Evolutionary conservation across 805 yeast species (phyloP), one percentile per base, ranked within the genome.

Genomic region (Kuraishia molischiana): DNA sequence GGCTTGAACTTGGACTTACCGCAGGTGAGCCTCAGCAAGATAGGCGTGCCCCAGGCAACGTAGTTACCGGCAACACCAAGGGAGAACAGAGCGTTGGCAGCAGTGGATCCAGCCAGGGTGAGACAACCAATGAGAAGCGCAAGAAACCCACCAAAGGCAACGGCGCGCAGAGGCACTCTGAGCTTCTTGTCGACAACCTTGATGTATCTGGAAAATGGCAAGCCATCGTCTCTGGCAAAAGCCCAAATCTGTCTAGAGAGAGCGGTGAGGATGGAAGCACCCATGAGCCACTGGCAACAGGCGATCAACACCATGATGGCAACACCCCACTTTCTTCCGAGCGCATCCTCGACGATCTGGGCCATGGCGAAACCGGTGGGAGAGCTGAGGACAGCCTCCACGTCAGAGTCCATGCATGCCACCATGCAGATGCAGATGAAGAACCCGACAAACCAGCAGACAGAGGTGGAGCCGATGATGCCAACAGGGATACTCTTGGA

Each of bases 231-330:
- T 53, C 74, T 57, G 15, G 73, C 72, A 49, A 69, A 69, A 6
- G 74, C 73, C 67, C 72, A 69, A 37, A 69, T 59, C 50, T 69
- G 75, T 51, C 75, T 58, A 3, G 71, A 65, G n/a, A 62, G 57
- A 17, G 73, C 74, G 34, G 67, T 59, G 34, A 67, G 51, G 34
- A 67, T 58, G 6, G 74, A 67, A 18, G 64, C 59, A 13, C 70
- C 67, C 73, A 67, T 68, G 40, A 68, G 46, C 47, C 63, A 68
- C 48, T 69, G 74, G 19, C 72, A 71, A 42, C 64, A 49, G 4
- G 72, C 68, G 47, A 69, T 66, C 28, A 69, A 44, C 5, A 63
- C 48, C 72, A 69, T 67, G 39, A 68, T 63, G 2, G 69, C 71
- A 36, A 69, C 58, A 13, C 72, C 69, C 74, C 72, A 66, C 26